Conservation (phyloP, 2,329 filamentous ascomycete genomes). For the Cercospora citrullina region DNA sequence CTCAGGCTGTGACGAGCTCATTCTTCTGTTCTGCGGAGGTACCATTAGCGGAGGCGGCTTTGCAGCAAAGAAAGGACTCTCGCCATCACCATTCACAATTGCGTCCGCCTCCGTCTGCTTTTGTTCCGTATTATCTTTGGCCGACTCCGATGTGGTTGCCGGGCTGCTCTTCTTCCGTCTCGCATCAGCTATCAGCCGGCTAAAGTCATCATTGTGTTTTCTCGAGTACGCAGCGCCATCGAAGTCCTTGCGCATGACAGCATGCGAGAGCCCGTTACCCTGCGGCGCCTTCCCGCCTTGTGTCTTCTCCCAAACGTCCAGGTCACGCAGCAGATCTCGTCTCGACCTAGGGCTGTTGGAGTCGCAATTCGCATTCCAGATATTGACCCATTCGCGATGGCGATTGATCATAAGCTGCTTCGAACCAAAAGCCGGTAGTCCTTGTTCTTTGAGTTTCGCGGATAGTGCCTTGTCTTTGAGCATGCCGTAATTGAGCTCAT, state of each 20-base stretch:
- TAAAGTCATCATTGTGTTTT: conserved; percentile 73
- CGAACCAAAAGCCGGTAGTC: conserved; percentile 69
- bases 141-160: conserved; percentile 21
- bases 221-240: conserved; percentile 74
- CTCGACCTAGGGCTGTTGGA: conserved; percentile 70
- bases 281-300: conserved; percentile 63
- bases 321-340: conserved; percentile 69
- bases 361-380: conserved; percentile 98
- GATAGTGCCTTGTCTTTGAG: conserved; percentile 76
- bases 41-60: conserved; percentile 12
- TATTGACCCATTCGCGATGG: conserved; percentile 89
- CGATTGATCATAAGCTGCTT: conserved; percentile 72
- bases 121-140: conserved; percentile 13
- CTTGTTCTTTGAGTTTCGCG: conserved; percentile 79
- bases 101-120: background rate
- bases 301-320: conserved; percentile 84
- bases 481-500: conserved; percentile 81
- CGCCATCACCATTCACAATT: conserved; percentile 19
- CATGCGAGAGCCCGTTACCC: conserved; percentile 43
- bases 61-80: conserved; percentile 24
- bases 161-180: conserved; percentile 52
- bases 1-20: background rate
- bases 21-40: conserved; percentile 4
- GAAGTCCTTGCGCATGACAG: conserved; percentile 83
- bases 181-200: conserved; percentile 75